Conservation (phyloP, 352 stramenopile species). For the Aphanomyces astaci region DNA sequence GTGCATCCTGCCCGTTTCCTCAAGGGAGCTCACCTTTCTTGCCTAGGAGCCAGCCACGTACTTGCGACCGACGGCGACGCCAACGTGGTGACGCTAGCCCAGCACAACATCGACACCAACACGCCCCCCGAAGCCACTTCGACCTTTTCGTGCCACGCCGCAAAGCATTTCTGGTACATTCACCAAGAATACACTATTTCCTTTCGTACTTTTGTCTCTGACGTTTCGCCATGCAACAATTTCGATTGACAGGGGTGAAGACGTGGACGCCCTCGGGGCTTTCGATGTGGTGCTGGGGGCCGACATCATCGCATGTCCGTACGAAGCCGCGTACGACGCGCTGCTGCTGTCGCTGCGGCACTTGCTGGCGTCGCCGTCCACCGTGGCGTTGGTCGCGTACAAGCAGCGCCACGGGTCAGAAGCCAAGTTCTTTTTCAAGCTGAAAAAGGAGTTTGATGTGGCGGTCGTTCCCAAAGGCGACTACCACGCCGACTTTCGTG, state of each 20-base stretch:
- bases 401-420: constrained; percentile 66
- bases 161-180: constrained; percentile 59
- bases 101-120: constrained; percentile 48
- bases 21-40: neutral
- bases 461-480: constrained; percentile 33
- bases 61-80: constrained; percentile 66
- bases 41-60: constrained; percentile 24
- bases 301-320: constrained; percentile 79
- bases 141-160: constrained; percentile 27
- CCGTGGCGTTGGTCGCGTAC: constrained; percentile 61
- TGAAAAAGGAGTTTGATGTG: constrained; percentile 45
- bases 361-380: constrained; percentile 32
- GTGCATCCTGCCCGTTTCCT: no score
- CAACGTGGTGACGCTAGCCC: constrained; percentile 53
- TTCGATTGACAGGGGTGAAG: neutral
- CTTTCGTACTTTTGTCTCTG: no score
- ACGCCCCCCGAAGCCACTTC: constrained; percentile 1
- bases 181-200: no score
- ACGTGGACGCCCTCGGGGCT: constrained; percentile 2
- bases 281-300: constrained; percentile 73
- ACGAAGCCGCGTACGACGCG: constrained; percentile 53
- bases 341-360: constrained; percentile 45
- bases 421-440: constrained; percentile 48
- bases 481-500: constrained; percentile 61
- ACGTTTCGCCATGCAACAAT: no score